A percentile compares a stretch with the other conserved stretches of the same genome.
Evolutionary conservation across 2,329 filamentous ascomycete species (phyloP).

Genomic region (Xylaria multiplex): DNA sequence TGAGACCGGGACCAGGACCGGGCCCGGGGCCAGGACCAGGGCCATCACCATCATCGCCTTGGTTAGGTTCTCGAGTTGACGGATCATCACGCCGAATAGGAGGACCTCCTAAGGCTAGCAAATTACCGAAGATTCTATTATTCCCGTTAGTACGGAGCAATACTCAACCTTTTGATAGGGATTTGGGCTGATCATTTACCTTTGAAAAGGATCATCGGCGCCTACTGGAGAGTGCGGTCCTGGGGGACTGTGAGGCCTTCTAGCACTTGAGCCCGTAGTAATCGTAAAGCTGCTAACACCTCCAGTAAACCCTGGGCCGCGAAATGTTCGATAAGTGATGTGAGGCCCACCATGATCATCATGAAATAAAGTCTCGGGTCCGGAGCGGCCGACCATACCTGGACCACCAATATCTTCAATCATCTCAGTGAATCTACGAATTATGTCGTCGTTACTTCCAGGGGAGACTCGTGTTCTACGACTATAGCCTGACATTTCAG

Average conservation of each 20-base stretch:
- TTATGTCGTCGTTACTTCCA: slow-evolving; percentile 46
- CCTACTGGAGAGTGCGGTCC: slow-evolving; percentile 36
- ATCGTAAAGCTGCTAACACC: slow-evolving; percentile 62
- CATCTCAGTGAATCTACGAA: slow-evolving; percentile 55
- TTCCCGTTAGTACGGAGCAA: slow-evolving; percentile 47
- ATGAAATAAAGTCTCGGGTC: slow-evolving; percentile 42
- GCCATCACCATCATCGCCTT: slow-evolving; percentile 38
- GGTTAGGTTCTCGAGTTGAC: slow-evolving; percentile 31
- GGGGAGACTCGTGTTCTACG: slow-evolving; percentile 37
- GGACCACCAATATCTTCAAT: slow-evolving; percentile 43
- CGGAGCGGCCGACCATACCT: slow-evolving; percentile 40
- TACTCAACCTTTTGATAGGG: background rate
- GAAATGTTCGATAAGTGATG: slow-evolving; percentile 50
- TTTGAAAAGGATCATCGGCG: slow-evolving; percentile 57
- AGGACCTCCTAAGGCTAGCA: slow-evolving; percentile 53
- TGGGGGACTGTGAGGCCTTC: slow-evolving; percentile 34
- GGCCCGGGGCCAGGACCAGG: slow-evolving; percentile 29
- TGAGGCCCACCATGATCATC: slow-evolving; percentile 35
- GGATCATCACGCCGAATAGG: slow-evolving; percentile 43
- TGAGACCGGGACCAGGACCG: too few species aligned
- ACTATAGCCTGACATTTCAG: slow-evolving; percentile 35
- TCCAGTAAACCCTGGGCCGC: slow-evolving; percentile 50
- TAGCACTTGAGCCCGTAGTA: slow-evolving; percentile 52
- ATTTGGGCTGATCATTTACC: slow-evolving; percentile 52
- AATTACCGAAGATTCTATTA: slow-evolving; percentile 58